Evolutionary conservation across 139 green algal genomes (phyloP).

Genomic region (Penium margaritaceum): DNA sequence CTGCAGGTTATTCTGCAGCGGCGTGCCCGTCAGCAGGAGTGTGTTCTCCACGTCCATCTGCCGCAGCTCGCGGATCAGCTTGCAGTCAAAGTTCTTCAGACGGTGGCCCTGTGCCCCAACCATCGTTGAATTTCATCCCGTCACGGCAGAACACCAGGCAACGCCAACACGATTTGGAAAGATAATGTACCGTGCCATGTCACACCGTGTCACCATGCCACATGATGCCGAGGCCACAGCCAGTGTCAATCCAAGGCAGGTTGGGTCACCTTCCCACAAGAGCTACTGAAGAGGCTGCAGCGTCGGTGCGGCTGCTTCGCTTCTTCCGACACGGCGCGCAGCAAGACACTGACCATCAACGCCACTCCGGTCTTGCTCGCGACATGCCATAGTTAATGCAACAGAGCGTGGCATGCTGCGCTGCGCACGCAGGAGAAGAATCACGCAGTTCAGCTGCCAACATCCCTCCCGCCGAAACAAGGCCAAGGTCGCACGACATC

Average conservation of each 20-base stretch:
- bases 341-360: no score
- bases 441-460: no score
- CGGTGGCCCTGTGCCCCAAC: constrained; percentile 81
- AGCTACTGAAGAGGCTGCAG: not conserved
- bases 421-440: no score
- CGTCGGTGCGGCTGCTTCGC: no score
- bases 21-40: constrained; percentile 69
- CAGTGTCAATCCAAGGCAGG: not conserved
- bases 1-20: constrained; percentile 69
- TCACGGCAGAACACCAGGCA: no score
- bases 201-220: not conserved
- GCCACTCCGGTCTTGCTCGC: no score
- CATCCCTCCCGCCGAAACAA: no score
- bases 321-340: no score
- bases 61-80: constrained; percentile 80
- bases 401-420: no score
- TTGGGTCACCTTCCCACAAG: not conserved
- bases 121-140: no score
- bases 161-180: not conserved
- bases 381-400: no score
- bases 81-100: constrained; percentile 94
- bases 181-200: not conserved
- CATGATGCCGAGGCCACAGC: not conserved
- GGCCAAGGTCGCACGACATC: no score
- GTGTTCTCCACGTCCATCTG: constrained; percentile 59